phyloP scores from a whole-genome alignment of 2,329 filamentous ascomycete genomes.

The Colletotrichum sp. region DNA sequence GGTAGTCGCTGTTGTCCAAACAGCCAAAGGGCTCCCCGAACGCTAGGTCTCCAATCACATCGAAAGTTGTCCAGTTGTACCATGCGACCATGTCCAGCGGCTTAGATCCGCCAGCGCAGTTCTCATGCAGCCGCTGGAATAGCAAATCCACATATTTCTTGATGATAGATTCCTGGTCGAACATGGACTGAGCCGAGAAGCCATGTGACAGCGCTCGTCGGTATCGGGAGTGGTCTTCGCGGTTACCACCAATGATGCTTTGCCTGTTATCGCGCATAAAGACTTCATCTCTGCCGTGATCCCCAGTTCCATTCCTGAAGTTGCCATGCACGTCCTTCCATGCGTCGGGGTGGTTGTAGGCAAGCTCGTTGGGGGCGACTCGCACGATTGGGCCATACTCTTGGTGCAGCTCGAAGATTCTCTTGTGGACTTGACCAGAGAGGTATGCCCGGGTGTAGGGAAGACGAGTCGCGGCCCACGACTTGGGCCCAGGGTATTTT shows the following conservation, averaged over 20 bases:
- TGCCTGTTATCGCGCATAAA: not conserved
- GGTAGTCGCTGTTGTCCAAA: conserved; percentile 24
- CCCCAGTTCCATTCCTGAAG: not conserved
- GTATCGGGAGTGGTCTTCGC: conserved; percentile 23
- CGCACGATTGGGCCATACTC: conserved; percentile 50
- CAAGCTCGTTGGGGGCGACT: conserved; percentile 49
- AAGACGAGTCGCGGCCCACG: conserved; percentile 9
- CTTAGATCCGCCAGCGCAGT: not conserved
- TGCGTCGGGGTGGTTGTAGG: conserved; percentile 38
- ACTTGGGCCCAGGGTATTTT: conserved; percentile 10
- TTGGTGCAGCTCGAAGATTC: conserved; percentile 35
- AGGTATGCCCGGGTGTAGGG: not conserved
- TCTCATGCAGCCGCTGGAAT: conserved; percentile 31
- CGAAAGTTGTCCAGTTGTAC: conserved; percentile 30
- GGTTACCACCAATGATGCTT: conserved; percentile 9
- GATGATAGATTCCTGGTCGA: conserved; percentile 22
- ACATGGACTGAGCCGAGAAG: conserved; percentile 32
- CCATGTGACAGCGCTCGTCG: conserved; percentile 29
- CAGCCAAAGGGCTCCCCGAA: conserved; percentile 33
- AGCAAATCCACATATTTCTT: conserved; percentile 29
- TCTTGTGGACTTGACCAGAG: conserved; percentile 20
- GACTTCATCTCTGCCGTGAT: not conserved
- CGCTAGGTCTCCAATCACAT: conserved; percentile 32
- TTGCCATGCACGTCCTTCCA: conserved; percentile 46
- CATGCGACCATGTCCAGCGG: conserved; percentile 5